Conservation (phyloP, 2,329 filamentous ascomycete species). For the Fulvia fulva region DNA sequence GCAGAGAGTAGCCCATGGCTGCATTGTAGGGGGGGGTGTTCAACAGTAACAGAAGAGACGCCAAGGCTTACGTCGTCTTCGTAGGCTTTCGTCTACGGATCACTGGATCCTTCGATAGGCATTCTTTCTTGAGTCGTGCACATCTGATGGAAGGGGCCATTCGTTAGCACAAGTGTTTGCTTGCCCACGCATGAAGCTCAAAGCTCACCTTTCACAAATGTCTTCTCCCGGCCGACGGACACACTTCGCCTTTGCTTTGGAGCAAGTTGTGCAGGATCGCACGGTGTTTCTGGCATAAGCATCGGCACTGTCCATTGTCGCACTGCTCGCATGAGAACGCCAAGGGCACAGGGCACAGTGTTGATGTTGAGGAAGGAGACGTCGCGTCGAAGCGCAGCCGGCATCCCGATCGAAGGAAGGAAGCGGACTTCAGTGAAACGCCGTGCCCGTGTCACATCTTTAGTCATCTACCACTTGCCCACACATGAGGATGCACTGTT, state of each 20-base stretch:
- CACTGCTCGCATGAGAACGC: not conserved
- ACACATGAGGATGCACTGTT: too few relatives aligned
- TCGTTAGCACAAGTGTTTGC: not conserved
- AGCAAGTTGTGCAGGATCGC: conserved; percentile 29
- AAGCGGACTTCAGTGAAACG: not conserved
- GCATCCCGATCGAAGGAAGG: not conserved
- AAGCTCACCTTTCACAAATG: conserved; percentile 27
- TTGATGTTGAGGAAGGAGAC: not conserved
- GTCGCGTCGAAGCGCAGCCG: not conserved
- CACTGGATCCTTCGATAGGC: conserved; percentile 26
- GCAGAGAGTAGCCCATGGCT: not conserved
- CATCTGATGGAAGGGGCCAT: conserved; percentile 20
- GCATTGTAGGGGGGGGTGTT: not conserved
- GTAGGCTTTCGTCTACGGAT: conserved; percentile 24
- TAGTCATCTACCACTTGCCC: too few relatives aligned
- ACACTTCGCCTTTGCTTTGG: conserved; percentile 35
- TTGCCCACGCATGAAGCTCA: not conserved
- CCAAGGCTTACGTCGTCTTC: conserved; percentile 28
- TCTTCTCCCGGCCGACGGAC: conserved; percentile 22
- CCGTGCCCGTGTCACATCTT: not conserved
- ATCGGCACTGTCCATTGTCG: conserved; percentile 7
- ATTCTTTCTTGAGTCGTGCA: conserved; percentile 31
- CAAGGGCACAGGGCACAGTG: not conserved
- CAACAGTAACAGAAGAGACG: not conserved
- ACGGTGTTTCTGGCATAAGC: conserved; percentile 9